Conservation (phyloP, 257 asterid genomes). For the Ajuga chamaepitys region DNA sequence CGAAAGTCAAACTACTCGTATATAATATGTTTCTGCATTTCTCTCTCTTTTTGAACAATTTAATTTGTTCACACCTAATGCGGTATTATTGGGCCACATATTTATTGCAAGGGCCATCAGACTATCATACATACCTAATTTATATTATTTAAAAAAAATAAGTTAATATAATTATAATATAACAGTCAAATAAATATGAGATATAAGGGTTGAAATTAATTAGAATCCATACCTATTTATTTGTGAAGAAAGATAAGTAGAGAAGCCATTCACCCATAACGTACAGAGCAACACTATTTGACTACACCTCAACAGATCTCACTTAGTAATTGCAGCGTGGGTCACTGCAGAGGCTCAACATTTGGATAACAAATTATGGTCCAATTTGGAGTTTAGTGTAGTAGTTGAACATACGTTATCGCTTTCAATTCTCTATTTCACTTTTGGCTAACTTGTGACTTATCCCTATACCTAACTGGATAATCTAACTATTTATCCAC, state of each 20-base stretch:
- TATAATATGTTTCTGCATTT: background rate
- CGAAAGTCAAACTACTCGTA: background rate
- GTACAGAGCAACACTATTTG: background rate
- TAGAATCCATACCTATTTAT: conserved; percentile 14
- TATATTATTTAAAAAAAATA: background rate
- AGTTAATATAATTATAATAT: no score
- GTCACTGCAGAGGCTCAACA: no score
- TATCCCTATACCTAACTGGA: no score
- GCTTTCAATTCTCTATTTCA: no score
- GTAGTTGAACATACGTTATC: no score
- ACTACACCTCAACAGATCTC: background rate
- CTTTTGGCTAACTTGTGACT: no score
- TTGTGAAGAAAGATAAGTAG: background rate
- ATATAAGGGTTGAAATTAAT: background rate
- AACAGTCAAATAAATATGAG: no score
- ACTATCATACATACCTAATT: background rate
- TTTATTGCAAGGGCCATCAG: background rate
- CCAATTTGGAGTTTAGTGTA: no score
- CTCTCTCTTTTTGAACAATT: background rate
- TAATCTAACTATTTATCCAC: no score
- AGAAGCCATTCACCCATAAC: conserved; percentile 13
- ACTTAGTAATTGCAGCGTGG: background rate
- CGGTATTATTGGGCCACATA: conserved; percentile 16
- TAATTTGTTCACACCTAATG: conserved; percentile 18
- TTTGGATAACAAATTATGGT: no score